Base-by-base conservation (phyloP, 257 asterid species). In the Echium plantagineum region DNA sequence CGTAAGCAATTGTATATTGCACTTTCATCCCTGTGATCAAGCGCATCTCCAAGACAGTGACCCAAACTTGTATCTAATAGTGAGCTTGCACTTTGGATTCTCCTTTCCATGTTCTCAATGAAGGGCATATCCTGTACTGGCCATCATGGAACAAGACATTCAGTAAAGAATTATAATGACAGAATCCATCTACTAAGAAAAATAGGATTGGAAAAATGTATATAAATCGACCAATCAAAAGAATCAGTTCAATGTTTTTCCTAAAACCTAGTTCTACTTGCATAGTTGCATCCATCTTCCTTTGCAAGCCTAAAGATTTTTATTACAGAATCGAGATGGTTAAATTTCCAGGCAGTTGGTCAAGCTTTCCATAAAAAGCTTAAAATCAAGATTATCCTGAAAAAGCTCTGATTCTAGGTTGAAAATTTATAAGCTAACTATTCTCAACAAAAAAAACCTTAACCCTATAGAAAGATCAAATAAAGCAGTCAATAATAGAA, bases 41-140 rank as follows among this genome's bases (percentile, higher is more conserved):
- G 82, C n/a, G 94, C 98, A 77, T 86, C 95, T 9, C 77, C 78
- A 72, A 91, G 85, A 72, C 95, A 88, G 77, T 78, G 87, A 52
- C 94, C 87, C 80, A 91, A 72, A 79, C 95, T 84, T 46, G 97
- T 76, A 73, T 88, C 90, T 57, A 91, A 76, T 58, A 85, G 77
- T 65, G 69, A 71, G 80, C 86, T 83, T 68, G 94, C 98, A 66
- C 71, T 81, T 72, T 78, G 95, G 72, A 83, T 82, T 78, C 98
- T 82, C 90, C 89, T 91, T 74, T 82, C 94, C 97, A 91, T 84
- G 82, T 86, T 91, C 75, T 88, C 94, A 60, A 91, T 77, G 80
- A 91, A 91, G 55, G 98, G 94, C 95, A 89, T 83, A 68, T 84
- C 74, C 89, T 87, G 96, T 81, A 79, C 81, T 75, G 86, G 87